Evolutionary conservation across 2,329 filamentous ascomycete genomes (phyloP).

Genomic region (Paraphaeosphaeria minitans): DNA sequence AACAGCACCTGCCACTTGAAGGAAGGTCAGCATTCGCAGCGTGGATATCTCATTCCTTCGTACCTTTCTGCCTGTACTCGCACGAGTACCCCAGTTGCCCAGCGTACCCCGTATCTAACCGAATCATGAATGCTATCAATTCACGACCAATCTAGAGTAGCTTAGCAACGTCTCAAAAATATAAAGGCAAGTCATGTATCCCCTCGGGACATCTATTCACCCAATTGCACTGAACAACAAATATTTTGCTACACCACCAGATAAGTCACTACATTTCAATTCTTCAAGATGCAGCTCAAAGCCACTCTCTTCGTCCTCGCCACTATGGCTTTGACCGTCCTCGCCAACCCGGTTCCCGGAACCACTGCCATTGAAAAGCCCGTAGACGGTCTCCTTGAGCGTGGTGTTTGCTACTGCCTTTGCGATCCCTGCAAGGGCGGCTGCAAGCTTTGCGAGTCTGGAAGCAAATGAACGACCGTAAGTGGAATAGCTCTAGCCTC

Average conservation of each 20-base stretch:
- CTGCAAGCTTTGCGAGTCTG: conserved; percentile 7
- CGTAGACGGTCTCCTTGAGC: background rate
- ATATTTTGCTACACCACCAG: background rate
- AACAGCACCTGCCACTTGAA: conserved; percentile 1
- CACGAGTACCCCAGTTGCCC: background rate
- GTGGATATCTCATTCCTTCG: background rate
- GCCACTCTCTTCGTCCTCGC: conserved; percentile 2
- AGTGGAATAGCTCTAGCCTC: background rate
- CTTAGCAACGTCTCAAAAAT: background rate
- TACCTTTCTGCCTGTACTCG: background rate
- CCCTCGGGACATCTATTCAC: background rate
- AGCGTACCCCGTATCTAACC: background rate
- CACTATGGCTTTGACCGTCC: conserved; percentile 6
- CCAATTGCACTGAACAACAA: background rate
- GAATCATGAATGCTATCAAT: background rate
- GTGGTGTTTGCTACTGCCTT: conserved; percentile 5
- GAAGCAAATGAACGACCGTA: background rate
- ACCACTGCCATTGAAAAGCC: background rate
- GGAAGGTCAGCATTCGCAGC: background rate
- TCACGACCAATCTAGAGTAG: background rate
- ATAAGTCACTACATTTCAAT: background rate
- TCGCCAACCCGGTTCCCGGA: conserved; percentile 5
- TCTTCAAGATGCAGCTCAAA: conserved; percentile 9
- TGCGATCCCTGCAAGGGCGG: background rate
- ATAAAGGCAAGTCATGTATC: background rate